phyloP scores from a whole-genome alignment of 228 moss, liverwort and hornwort species.

The Sphagnum magellanicum region DNA sequence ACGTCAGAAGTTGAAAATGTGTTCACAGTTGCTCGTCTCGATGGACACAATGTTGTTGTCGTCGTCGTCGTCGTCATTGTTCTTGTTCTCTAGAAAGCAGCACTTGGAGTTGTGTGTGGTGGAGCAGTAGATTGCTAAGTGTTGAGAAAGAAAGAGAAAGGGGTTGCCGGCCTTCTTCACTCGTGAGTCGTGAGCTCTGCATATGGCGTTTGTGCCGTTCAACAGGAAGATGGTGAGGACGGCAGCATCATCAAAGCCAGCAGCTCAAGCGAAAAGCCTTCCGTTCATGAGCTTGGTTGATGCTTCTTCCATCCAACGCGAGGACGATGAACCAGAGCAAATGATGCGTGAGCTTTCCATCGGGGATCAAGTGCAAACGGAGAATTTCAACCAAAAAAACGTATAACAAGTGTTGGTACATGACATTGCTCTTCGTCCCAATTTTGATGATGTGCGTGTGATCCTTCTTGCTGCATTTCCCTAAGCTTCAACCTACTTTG shows the following conservation, averaged over 20 bases:
- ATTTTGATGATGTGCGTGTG: slow-evolving; percentile 66
- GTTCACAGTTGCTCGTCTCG: no score
- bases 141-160: no score
- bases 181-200: background rate
- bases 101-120: no score
- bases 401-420: slow-evolving; percentile 56
- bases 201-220: slow-evolving; percentile 15
- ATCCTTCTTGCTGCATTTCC: background rate
- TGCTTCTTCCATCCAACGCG: slow-evolving; percentile 1
- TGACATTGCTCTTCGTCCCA: slow-evolving; percentile 54
- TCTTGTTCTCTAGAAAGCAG: no score
- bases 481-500: background rate
- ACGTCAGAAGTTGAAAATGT: no score
- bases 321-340: background rate
- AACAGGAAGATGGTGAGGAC: slow-evolving; percentile 2
- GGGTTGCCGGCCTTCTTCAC: no score
- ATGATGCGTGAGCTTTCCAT: slow-evolving; percentile 1
- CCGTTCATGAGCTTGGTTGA: background rate
- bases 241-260: background rate
- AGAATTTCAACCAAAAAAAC: slow-evolving; percentile 10
- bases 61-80: no score
- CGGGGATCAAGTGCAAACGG: slow-evolving; percentile 9
- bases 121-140: no score
- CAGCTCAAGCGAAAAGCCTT: background rate
- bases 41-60: no score